Conservation (phyloP, 805 yeast species). For the Metschnikowia gelsemii region DNA sequence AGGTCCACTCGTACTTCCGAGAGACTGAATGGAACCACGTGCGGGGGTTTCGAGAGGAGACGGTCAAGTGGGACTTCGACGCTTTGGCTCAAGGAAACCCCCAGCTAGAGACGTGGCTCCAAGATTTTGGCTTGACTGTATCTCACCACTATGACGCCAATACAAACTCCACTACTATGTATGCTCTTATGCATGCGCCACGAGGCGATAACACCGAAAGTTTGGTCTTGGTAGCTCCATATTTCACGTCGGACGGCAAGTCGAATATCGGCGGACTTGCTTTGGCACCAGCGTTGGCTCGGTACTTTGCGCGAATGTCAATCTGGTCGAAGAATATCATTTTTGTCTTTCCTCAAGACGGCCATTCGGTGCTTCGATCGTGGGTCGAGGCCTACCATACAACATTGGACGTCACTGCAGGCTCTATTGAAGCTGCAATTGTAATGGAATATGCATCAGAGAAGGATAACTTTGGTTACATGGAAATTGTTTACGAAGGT, state of each 20-base stretch:
- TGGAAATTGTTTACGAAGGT: slow-evolving; percentile 81
- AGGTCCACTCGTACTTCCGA: slow-evolving; percentile 85
- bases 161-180: slow-evolving; percentile 40
- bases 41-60: slow-evolving; percentile 75
- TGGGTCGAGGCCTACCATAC: slow-evolving; percentile 97
- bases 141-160: slow-evolving; percentile 35
- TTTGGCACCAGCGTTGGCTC: slow-evolving; percentile 65
- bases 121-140: slow-evolving; percentile 71
- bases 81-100: slow-evolving; percentile 41
- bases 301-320: slow-evolving; percentile 81
- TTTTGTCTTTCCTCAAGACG: slow-evolving; percentile 75
- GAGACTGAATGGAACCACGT: slow-evolving; percentile 93
- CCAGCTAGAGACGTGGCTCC: slow-evolving; percentile 56
- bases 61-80: slow-evolving; percentile 37
- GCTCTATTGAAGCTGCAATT: slow-evolving; percentile 88
- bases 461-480: slow-evolving; percentile 65
- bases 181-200: slow-evolving; percentile 87
- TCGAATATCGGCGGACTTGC: slow-evolving; percentile 81
- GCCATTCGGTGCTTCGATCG: slow-evolving; percentile 62
- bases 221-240: slow-evolving; percentile 86
- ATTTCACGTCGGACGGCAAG: slow-evolving; percentile 65
- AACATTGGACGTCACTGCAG: slow-evolving; percentile 81
- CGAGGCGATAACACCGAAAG: slow-evolving; percentile 96
- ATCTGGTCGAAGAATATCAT: slow-evolving; percentile 95
- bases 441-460: slow-evolving; percentile 74